phyloP scores from a whole-genome alignment of 495 filamentous ascomycete genomes.

The Margaritispora aquatica region DNA sequence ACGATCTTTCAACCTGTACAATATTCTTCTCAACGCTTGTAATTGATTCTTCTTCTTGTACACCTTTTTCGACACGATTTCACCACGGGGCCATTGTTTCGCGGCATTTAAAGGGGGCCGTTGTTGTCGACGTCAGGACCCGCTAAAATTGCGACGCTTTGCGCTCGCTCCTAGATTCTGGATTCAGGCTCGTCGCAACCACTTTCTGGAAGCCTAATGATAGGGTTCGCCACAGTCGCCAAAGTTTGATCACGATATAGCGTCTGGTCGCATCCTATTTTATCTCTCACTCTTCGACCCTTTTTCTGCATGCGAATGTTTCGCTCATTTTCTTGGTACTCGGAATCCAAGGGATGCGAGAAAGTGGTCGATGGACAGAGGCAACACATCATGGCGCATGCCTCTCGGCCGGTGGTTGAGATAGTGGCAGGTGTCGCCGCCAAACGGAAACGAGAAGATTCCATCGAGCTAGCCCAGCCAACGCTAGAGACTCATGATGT shows the following conservation, averaged over 20 bases:
- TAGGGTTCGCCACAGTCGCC: slow-evolving; percentile 3
- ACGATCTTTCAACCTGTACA: slow-evolving; percentile 21
- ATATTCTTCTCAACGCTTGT: slow-evolving; percentile 17
- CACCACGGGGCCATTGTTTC: slow-evolving; percentile 15
- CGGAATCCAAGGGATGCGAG: slow-evolving; percentile 45
- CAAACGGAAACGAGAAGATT: slow-evolving; percentile 45
- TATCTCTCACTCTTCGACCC: background rate
- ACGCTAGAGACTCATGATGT: background rate
- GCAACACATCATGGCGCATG: slow-evolving; percentile 19
- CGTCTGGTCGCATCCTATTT: slow-evolving; percentile 1
- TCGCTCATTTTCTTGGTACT: slow-evolving; percentile 48
- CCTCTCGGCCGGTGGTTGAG: slow-evolving; percentile 31
- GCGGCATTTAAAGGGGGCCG: slow-evolving; percentile 2
- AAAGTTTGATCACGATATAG: slow-evolving; percentile 2
- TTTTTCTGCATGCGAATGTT: slow-evolving; percentile 42
- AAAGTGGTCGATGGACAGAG: slow-evolving; percentile 37
- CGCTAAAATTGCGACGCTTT: background rate
- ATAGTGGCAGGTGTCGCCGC: slow-evolving; percentile 37
- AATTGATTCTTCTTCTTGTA: slow-evolving; percentile 18
- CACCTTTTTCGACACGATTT: slow-evolving; percentile 13
- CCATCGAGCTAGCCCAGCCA: background rate
- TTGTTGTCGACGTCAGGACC: slow-evolving; percentile 18
- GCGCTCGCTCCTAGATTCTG: background rate
- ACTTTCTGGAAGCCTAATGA: slow-evolving; percentile 1
- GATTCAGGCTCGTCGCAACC: background rate